phyloP scores from a whole-genome alignment of 139 green algal species.

The Coccomyxa sp. region DNA sequence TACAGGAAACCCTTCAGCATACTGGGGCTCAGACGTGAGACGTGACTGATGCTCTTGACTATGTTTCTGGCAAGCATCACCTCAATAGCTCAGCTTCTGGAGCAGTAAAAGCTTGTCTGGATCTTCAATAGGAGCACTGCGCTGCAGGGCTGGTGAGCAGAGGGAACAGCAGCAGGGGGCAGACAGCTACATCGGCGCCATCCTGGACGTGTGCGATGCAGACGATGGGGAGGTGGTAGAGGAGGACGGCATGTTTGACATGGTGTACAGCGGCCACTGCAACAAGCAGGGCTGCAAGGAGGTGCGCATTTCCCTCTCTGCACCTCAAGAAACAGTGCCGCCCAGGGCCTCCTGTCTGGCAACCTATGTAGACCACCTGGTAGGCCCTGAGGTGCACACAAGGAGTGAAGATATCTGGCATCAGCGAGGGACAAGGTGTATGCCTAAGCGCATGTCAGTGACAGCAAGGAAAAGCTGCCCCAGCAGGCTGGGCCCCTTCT shows the following conservation, averaged over 20 bases:
- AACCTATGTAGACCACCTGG: too few relatives aligned
- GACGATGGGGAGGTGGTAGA: constrained; percentile 14
- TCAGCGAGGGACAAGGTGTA: too few relatives aligned
- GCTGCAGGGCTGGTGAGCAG: background rate
- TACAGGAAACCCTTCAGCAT: background rate
- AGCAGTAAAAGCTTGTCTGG: background rate
- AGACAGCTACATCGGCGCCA: constrained; percentile 7
- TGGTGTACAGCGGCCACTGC: constrained; percentile 48
- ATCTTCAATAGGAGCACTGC: background rate
- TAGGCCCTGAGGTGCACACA: too few relatives aligned
- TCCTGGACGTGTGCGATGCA: background rate
- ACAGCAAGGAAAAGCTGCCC: too few relatives aligned
- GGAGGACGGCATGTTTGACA: constrained; percentile 20
- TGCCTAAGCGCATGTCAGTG: too few relatives aligned
- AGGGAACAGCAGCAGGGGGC: background rate
- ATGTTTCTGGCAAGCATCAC: background rate
- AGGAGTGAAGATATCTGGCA: too few relatives aligned
- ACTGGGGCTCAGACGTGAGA: background rate
- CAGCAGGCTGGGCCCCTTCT: too few relatives aligned
- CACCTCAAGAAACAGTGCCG: background rate
- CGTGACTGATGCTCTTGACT: background rate
- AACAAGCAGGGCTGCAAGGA: constrained; percentile 24
- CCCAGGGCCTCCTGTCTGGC: too few relatives aligned
- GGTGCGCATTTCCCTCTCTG: background rate
- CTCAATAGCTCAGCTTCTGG: background rate